A percentile compares a stretch with the other conserved stretches of the same genome.
These are phyloP conservation scores for Eimeria necatrix DNA, from an alignment of 169 alveolate genomes.

Conservation along the genomic window DNA sequence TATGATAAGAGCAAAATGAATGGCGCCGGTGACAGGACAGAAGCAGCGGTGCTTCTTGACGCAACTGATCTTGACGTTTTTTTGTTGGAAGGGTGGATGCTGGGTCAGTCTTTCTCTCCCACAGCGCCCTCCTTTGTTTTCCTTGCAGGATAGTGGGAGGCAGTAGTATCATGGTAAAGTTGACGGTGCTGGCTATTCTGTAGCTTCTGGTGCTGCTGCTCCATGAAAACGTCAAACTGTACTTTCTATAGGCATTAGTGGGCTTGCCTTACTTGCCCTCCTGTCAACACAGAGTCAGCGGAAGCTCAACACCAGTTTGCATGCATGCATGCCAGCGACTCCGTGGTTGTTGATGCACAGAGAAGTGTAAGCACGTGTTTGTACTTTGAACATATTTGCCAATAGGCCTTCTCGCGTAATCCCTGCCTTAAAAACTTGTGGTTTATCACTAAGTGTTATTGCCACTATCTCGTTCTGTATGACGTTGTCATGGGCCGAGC, in stretches of 20 bases:
- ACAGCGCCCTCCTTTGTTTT: neutral
- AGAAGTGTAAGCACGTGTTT: too few relatives aligned
- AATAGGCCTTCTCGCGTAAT: too few relatives aligned
- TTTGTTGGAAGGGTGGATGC: constrained; percentile 62
- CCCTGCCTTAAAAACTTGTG: too few relatives aligned
- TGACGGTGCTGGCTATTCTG: neutral
- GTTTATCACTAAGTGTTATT: too few relatives aligned
- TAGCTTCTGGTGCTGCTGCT: neutral
- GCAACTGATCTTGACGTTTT: constrained; percentile 27
- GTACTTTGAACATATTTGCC: too few relatives aligned
- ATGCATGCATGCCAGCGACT: too few relatives aligned
- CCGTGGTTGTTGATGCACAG: too few relatives aligned
- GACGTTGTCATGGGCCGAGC: too few relatives aligned
- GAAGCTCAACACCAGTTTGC: too few relatives aligned
- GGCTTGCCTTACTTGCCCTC: too few relatives aligned
- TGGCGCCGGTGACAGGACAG: constrained; percentile 22
- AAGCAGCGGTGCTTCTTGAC: neutral
- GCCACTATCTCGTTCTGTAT: too few relatives aligned
- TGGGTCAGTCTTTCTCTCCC: constrained; percentile 7
- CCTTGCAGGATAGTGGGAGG: neutral
- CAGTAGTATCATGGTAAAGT: neutral
- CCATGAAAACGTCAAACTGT: neutral
- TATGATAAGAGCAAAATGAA: constrained; percentile 47
- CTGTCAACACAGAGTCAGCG: too few relatives aligned
- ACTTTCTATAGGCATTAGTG: neutral